Percentiles rank a stretch among this genome's conserved stretches.
These are phyloP conservation scores for Suhomyces maxii DNA, from an alignment of 1,139 yeast species.

Conservation along the genomic window DNA sequence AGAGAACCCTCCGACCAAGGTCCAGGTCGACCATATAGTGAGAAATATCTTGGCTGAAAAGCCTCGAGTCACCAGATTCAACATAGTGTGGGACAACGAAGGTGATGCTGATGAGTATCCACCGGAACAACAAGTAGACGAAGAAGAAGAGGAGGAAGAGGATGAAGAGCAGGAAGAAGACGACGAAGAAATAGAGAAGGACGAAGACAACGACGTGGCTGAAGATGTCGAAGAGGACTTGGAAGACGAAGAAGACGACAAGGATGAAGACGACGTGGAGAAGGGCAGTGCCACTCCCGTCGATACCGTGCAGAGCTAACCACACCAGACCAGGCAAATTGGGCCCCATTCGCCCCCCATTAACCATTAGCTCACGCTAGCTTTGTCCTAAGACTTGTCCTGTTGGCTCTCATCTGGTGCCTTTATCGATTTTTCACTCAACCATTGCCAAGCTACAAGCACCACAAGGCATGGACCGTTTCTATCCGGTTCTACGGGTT, in stretches of 20 bases:
- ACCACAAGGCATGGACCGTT: too few relatives aligned
- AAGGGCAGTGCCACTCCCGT: slow-evolving; percentile 22
- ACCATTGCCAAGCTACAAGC: too few relatives aligned
- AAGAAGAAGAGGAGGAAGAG: slow-evolving; percentile 55
- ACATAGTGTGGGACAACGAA: slow-evolving; percentile 88
- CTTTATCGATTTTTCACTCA: too few relatives aligned
- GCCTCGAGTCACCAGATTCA: slow-evolving; percentile 95
- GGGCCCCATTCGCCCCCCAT: too few relatives aligned
- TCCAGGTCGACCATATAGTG: slow-evolving; percentile 91
- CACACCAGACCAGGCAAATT: too few relatives aligned
- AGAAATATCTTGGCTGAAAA: slow-evolving; percentile 94
- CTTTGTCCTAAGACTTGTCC: too few relatives aligned
- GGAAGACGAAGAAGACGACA: slow-evolving; percentile 14
- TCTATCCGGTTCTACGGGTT: too few relatives aligned
- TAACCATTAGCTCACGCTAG: too few relatives aligned
- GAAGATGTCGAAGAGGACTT: slow-evolving; percentile 38
- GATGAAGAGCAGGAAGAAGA: slow-evolving; percentile 55
- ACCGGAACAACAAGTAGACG: slow-evolving; percentile 49
- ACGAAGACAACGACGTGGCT: slow-evolving; percentile 26
- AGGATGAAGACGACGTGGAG: slow-evolving; percentile 5
- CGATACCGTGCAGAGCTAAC: slow-evolving; percentile 14
- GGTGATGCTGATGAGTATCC: slow-evolving; percentile 72
- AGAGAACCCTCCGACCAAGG: slow-evolving; percentile 91
- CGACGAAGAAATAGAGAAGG: slow-evolving; percentile 51
- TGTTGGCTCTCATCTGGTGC: too few relatives aligned